A percentile compares a stretch with the other conserved stretches of the same genome.
Conservation (phyloP, 2,329 filamentous ascomycete genomes). For the Rutstroemia sydowiana region DNA sequence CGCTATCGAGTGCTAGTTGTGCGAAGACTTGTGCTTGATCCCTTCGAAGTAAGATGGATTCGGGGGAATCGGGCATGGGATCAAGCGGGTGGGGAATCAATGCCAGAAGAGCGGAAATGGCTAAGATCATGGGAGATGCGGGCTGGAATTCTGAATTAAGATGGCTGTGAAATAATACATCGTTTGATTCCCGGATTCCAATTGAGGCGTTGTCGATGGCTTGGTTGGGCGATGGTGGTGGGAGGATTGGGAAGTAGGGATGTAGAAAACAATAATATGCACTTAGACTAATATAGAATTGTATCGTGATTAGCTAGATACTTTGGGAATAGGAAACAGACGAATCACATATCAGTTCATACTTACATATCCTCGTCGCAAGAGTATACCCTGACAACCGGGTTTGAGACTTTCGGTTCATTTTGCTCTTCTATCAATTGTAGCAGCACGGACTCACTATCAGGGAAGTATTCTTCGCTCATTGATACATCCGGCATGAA, state of each 20-base stretch:
- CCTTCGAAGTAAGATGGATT: constrained; percentile 38
- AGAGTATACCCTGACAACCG: constrained; percentile 18
- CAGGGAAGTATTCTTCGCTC: not conserved
- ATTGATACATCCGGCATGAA: not conserved
- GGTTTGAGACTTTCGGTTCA: not conserved
- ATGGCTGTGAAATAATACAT: constrained; percentile 30
- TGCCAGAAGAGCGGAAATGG: constrained; percentile 41
- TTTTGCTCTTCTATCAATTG: constrained; percentile 11
- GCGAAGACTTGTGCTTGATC: constrained; percentile 43
- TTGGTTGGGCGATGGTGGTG: constrained; percentile 32
- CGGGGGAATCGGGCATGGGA: constrained; percentile 24
- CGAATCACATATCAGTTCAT: too few relatives aligned
- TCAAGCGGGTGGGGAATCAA: constrained; percentile 38
- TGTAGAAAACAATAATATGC: constrained; percentile 48
- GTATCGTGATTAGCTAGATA: not conserved
- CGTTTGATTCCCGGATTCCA: constrained; percentile 21
- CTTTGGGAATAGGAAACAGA: too few relatives aligned
- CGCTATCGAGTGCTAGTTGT: constrained; percentile 40
- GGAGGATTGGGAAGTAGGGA: constrained; percentile 43
- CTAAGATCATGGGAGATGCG: constrained; percentile 38
- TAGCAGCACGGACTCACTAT: constrained; percentile 13
- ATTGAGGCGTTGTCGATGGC: constrained; percentile 19
- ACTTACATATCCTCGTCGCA: constrained; percentile 25
- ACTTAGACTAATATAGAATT: constrained; percentile 31
- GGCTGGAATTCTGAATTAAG: constrained; percentile 34